These are phyloP conservation scores for Daldinia decipiens DNA, from an alignment of 495 filamentous ascomycete genomes.

Conservation along the genomic window DNA sequence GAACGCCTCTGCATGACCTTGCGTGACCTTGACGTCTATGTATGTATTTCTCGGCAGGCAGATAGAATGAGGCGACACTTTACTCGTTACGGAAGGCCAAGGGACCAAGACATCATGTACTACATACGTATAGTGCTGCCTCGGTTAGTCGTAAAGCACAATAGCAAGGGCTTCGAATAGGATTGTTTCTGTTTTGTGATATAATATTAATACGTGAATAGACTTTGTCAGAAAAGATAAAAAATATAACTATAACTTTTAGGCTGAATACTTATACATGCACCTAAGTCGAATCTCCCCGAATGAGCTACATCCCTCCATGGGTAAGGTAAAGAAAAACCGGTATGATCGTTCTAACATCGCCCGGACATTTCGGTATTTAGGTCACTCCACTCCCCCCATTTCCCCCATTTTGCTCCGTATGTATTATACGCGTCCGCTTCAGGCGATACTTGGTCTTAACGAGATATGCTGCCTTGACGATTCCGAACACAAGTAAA, in stretches of 20 bases:
- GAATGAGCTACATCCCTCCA: background rate
- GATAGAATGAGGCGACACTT: slow-evolving; percentile 39
- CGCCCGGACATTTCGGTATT: slow-evolving; percentile 4
- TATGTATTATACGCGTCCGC: background rate
- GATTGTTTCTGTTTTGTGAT: too few species aligned
- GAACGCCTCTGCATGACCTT: slow-evolving; percentile 13
- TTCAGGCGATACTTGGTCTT: background rate
- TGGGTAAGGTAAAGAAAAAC: background rate
- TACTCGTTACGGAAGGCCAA: slow-evolving; percentile 37
- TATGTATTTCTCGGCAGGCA: slow-evolving; percentile 29
- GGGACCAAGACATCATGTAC: slow-evolving; percentile 20
- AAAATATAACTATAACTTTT: too few species aligned
- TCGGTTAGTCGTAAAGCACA: background rate
- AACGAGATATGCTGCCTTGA: background rate
- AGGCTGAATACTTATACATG: too few species aligned
- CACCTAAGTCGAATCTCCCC: background rate
- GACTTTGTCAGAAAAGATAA: too few species aligned
- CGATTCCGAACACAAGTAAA: background rate
- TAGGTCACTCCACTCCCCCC: background rate
- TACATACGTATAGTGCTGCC: background rate
- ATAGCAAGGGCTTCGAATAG: too few species aligned
- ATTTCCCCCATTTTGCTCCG: background rate
- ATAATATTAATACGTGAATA: too few species aligned
- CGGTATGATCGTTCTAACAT: background rate
- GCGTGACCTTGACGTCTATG: slow-evolving; percentile 24